Conservation (phyloP, 352 stramenopile species). For the Phytopythium ostracodes region DNA sequence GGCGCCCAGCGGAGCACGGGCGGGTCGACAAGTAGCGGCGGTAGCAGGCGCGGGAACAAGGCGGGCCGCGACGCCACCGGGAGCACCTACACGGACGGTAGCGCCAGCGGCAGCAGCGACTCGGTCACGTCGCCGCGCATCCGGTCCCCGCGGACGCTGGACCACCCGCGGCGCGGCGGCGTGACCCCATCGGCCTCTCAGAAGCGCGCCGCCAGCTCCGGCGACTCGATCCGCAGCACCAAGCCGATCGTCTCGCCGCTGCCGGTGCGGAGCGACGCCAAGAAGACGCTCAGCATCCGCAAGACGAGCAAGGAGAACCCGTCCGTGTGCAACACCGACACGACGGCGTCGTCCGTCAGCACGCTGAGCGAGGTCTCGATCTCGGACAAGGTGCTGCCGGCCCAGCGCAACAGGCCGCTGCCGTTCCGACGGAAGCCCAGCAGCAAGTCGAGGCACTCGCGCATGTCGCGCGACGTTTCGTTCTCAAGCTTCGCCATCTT, state of each 20-base stretch:
- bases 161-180: constrained; percentile 4
- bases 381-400: constrained; percentile 13
- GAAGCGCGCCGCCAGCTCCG: constrained; percentile 8
- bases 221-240: constrained; percentile 9
- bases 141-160: constrained; percentile 6
- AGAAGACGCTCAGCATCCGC: constrained; percentile 10
- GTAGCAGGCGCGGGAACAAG: constrained; percentile 3
- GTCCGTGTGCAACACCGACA: constrained; percentile 24
- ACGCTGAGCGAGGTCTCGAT: constrained; percentile 28
- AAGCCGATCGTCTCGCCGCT: constrained; percentile 5
- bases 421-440: constrained; percentile 13
- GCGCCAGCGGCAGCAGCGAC: constrained; percentile 7
- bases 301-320: constrained; percentile 19
- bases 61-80: background rate
- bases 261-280: background rate
- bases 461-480: constrained; percentile 24
- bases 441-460: constrained; percentile 17
- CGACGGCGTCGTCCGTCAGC: constrained; percentile 14
- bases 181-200: background rate
- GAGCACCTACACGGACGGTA: constrained; percentile 7
- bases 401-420: constrained; percentile 4
- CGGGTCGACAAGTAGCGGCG: constrained; percentile 1
- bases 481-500: constrained; percentile 49
- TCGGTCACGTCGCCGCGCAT: constrained; percentile 3
- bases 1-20: constrained; percentile 2